These are phyloP conservation scores for Colletotrichum nymphaeae DNA, from an alignment of 2,329 filamentous ascomycete genomes.

Conservation along the genomic window DNA sequence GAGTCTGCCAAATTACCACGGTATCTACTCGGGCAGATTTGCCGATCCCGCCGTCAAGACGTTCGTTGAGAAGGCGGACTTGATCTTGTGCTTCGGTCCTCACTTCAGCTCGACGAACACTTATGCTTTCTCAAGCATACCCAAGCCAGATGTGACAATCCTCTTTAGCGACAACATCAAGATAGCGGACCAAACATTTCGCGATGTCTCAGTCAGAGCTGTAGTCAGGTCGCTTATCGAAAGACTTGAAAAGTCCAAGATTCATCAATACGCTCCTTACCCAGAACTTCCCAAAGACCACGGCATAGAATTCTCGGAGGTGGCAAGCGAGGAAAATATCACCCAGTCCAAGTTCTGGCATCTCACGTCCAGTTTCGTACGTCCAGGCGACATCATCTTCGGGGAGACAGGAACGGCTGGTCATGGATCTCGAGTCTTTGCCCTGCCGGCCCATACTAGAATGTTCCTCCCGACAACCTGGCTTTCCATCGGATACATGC, in stretches of 20 bases:
- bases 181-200: slow-evolving; percentile 39
- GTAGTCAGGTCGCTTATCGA: slow-evolving; percentile 39
- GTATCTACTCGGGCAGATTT: slow-evolving; percentile 7
- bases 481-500: slow-evolving; percentile 71
- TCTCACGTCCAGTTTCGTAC: slow-evolving; percentile 42
- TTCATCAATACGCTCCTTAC: slow-evolving; percentile 40
- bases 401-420: slow-evolving; percentile 69
- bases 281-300: slow-evolving; percentile 43
- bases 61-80: slow-evolving; percentile 33
- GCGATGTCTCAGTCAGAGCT: slow-evolving; percentile 42
- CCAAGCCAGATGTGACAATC: not conserved
- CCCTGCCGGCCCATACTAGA: slow-evolving; percentile 59
- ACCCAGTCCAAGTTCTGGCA: slow-evolving; percentile 62
- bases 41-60: slow-evolving; percentile 38
- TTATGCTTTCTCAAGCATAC: slow-evolving; percentile 1
- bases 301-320: slow-evolving; percentile 34
- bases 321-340: slow-evolving; percentile 47
- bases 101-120: slow-evolving; percentile 25
- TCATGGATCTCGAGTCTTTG: slow-evolving; percentile 63
- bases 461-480: slow-evolving; percentile 65
- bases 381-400: slow-evolving; percentile 65
- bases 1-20: slow-evolving; percentile 10
- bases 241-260: slow-evolving; percentile 38
- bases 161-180: slow-evolving; percentile 44
- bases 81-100: slow-evolving; percentile 19